Conservation (phyloP, 2,329 filamentous ascomycete species). For the Exophiala viscosa region DNA sequence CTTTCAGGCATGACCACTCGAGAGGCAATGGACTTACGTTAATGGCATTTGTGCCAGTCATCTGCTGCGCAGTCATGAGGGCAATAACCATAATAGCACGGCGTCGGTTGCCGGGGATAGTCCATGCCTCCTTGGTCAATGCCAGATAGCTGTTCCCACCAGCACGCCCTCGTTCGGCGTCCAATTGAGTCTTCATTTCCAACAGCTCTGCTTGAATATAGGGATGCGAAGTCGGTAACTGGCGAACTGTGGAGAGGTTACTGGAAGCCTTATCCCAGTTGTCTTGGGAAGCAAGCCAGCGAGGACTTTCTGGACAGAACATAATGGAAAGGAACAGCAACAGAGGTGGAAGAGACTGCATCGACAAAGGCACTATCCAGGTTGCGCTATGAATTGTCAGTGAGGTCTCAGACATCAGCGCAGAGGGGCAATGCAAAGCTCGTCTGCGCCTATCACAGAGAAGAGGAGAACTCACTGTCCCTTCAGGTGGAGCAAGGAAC, state of each 20-base stretch:
- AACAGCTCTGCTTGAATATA: slow-evolving; percentile 59
- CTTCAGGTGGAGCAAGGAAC: slow-evolving; percentile 44
- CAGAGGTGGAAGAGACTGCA: slow-evolving; percentile 62
- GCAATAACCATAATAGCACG: slow-evolving; percentile 53
- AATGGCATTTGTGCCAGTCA: slow-evolving; percentile 55
- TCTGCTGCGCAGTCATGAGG: slow-evolving; percentile 54
- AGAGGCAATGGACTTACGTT: slow-evolving; percentile 42
- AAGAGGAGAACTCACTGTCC: slow-evolving; percentile 33
- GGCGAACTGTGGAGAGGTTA: slow-evolving; percentile 56
- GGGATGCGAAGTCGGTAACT: slow-evolving; percentile 50
- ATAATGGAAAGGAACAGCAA: slow-evolving; percentile 60
- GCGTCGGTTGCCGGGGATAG: slow-evolving; percentile 52
- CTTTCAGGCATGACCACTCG: slow-evolving; percentile 55
- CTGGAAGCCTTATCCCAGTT: slow-evolving; percentile 62
- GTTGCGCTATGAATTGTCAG: slow-evolving; percentile 32
- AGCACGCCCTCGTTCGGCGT: slow-evolving; percentile 57
- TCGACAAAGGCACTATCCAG: slow-evolving; percentile 60
- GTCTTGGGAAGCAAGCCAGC: slow-evolving; percentile 65
- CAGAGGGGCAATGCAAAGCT: too few species aligned
- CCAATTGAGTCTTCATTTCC: slow-evolving; percentile 60
- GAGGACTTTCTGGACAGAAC: slow-evolving; percentile 62
- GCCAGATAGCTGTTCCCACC: slow-evolving; percentile 53
- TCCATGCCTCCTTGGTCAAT: slow-evolving; percentile 62
- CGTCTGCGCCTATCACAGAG: too few species aligned
- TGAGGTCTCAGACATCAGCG: too few species aligned